phyloP scores from a whole-genome alignment of 2,329 filamentous ascomycete species.

The Trichoderma asperellum region DNA sequence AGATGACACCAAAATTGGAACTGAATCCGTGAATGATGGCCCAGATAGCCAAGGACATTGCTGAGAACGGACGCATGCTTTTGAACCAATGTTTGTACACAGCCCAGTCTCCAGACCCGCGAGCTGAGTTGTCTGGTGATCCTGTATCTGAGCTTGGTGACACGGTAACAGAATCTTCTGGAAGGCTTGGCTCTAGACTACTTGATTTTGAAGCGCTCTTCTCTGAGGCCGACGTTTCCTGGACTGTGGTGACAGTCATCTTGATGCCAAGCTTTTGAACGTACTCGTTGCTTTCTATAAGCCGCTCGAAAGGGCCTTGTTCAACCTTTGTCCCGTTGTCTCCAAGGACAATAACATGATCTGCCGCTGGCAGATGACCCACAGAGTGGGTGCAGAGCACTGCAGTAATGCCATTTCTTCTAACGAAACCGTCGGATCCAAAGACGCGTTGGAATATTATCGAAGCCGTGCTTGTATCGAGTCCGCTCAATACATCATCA shows the following conservation, averaged over 20 bases:
- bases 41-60: slow-evolving; percentile 6
- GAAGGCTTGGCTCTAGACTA: slow-evolving; percentile 34
- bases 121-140: slow-evolving; percentile 22
- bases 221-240: neutral
- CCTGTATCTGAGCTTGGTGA: slow-evolving; percentile 43
- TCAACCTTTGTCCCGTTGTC: too few relatives aligned
- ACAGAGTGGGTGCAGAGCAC: too few relatives aligned
- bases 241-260: too few relatives aligned
- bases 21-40: slow-evolving; percentile 11
- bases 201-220: neutral
- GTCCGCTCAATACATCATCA: slow-evolving; percentile 48
- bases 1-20: slow-evolving; percentile 16
- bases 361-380: too few relatives aligned
- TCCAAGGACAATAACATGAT: too few relatives aligned
- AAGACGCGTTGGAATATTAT: slow-evolving; percentile 48
- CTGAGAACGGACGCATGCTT: slow-evolving; percentile 6
- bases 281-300: too few relatives aligned
- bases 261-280: too few relatives aligned
- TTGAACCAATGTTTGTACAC: slow-evolving; percentile 26
- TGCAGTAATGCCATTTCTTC: too few relatives aligned
- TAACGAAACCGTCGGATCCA: slow-evolving; percentile 30
- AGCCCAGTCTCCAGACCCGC: slow-evolving; percentile 21
- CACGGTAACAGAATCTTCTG: slow-evolving; percentile 51
- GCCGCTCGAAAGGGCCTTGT: too few relatives aligned
- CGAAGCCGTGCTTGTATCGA: slow-evolving; percentile 47